phyloP scores from a whole-genome alignment of 768 basidiomycete genomes.

The Hemileccinum rubropunctum region DNA sequence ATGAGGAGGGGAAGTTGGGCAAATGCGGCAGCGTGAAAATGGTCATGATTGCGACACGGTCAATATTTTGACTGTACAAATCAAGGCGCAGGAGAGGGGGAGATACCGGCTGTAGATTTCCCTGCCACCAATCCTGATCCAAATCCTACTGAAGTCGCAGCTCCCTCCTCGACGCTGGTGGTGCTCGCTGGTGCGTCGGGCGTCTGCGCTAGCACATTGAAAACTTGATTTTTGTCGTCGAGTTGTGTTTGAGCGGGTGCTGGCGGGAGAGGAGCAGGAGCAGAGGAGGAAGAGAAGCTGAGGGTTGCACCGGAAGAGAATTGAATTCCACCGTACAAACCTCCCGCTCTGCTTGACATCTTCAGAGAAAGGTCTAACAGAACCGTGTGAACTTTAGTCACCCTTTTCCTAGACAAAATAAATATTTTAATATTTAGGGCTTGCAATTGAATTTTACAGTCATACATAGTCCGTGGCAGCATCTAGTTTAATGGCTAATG shows the following conservation, averaged over 20 bases:
- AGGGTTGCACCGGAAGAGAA: conserved; percentile 71
- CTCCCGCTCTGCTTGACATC: conserved; percentile 79
- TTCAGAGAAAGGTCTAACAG: conserved; percentile 27
- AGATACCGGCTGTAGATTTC: conserved; percentile 58
- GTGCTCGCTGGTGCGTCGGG: conserved; percentile 27
- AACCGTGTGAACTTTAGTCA: conserved; percentile 15
- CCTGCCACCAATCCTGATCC: conserved; percentile 36
- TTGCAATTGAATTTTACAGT: too few relatives aligned
- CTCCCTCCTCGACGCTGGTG: conserved; percentile 26
- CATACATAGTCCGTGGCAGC: too few relatives aligned
- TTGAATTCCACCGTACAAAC: conserved; percentile 83
- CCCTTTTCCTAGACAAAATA: neutral
- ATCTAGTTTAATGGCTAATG: conserved; percentile 79
- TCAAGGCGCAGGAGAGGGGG: conserved; percentile 42
- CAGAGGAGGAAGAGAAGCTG: conserved; percentile 39
- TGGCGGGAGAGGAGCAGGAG: conserved; percentile 27
- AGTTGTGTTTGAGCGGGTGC: conserved; percentile 17
- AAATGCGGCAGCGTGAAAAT: conserved; percentile 17
- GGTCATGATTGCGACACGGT: conserved; percentile 35
- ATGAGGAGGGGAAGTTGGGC: neutral
- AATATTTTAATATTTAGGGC: conserved; percentile 1
- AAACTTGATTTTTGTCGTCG: conserved; percentile 19
- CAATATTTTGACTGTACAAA: conserved; percentile 35
- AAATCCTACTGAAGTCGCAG: conserved; percentile 18
- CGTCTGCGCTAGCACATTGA: conserved; percentile 18